Evolutionary conservation across 257 asterid genomes (phyloP), one percentile per base, ranked within the genome.

Genomic region (Solanum ossicruentum): DNA sequence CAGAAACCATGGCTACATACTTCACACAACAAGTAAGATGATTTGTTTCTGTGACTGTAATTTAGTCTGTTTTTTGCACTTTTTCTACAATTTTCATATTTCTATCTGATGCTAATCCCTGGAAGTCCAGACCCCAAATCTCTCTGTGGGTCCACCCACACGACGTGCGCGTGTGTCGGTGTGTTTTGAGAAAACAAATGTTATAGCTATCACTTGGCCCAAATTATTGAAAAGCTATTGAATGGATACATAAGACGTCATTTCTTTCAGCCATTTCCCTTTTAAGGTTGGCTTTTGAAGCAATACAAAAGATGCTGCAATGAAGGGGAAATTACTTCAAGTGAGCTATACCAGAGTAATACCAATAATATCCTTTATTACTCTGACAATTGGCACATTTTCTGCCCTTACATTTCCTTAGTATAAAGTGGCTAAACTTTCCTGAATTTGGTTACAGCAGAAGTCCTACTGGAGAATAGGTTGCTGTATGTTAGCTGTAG

Each of bases 11-110:
- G 98, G 90, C 81, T 84, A 93, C 57, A 90, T 93, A 89, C 95
- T 93, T 77, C 97, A 91, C 56, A 93, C 98, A 8, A 89, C 80
- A 58, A 96, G 98, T 96, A 91, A 94, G 95, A 86, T 78, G 12
- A 57, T 54, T 58, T 69, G 36, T 79, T 79, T 85, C 58, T 15
- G 61, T 67, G 80, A 72, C 43, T 67, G 41, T 51, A 43, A n/a
- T 23, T 82, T 23, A 43, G 49, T 61, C 4, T 21, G 54, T 23
- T 1, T 80, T 82, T 61, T 23, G 6, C 21, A 8, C 52, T 26
- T 63, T 63, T 72, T 72, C 80, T n/a, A n/a, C 36, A 6, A 72
- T 72, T 12, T 45, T 72, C 20, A 18, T 43, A 72, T 1, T 12
- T 43, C 20, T 0, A 45, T 43, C 12, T 43, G 55, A 10, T 72